These are phyloP conservation scores for Monosporascus ibericus DNA, from an alignment of 2,329 filamentous ascomycete genomes.

Conservation along the genomic window DNA sequence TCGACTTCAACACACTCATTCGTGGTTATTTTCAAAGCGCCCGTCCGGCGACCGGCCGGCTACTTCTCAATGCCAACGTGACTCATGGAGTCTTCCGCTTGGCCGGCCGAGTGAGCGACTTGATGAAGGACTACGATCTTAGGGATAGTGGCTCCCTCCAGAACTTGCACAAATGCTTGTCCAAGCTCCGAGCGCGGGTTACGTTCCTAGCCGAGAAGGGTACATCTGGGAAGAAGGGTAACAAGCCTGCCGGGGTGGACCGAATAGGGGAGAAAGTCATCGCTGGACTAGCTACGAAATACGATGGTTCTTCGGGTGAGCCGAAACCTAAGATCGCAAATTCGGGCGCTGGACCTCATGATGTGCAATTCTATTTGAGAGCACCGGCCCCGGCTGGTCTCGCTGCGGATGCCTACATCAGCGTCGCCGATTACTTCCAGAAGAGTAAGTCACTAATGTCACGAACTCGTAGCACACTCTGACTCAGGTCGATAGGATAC, in stretches of 20 bases:
- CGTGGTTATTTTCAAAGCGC: conserved; percentile 52
- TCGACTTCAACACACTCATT: conserved; percentile 32
- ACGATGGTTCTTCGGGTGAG: conserved; percentile 22
- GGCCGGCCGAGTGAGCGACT: conserved; percentile 26
- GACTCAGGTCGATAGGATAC: conserved; percentile 17
- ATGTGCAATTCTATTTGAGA: conserved; percentile 27
- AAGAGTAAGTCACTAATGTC: conserved; percentile 30
- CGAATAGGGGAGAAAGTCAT: conserved; percentile 15
- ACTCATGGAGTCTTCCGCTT: conserved; percentile 47
- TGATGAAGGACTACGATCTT: conserved; percentile 23
- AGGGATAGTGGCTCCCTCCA: neutral
- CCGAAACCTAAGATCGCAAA: conserved; percentile 22
- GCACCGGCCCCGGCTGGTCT: conserved; percentile 20
- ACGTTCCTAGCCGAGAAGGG: conserved; percentile 11
- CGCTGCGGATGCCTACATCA: conserved; percentile 17
- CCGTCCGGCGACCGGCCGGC: conserved; percentile 44
- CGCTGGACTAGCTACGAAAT: conserved; percentile 21
- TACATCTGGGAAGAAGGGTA: conserved; percentile 10
- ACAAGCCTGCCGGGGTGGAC: conserved; percentile 4
- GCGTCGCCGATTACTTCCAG: conserved; percentile 39
- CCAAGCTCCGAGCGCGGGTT: conserved; percentile 12
- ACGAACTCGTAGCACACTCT: conserved; percentile 1
- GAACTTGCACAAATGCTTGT: conserved; percentile 9
- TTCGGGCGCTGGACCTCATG: conserved; percentile 16
- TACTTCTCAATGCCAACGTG: conserved; percentile 51